Evolutionary conservation across 129 eudicot species (phyloP), one percentile per base, ranked within the genome.

Genomic region (Centrapalus pauciflorus): DNA sequence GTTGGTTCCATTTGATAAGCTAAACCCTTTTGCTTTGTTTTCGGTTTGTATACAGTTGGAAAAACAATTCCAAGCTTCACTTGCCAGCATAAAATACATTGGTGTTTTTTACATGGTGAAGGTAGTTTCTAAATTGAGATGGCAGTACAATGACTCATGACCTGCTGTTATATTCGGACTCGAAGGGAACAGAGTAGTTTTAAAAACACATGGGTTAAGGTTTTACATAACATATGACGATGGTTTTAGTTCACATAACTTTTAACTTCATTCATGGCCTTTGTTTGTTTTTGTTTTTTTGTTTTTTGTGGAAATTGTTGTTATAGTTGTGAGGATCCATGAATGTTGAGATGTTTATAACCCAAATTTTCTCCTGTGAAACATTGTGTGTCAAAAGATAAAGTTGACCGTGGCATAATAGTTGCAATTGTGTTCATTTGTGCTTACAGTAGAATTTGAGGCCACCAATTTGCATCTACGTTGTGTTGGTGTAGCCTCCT

Each of bases 31-130:
- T 57, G 60, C 14, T 65, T 28, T 34, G 23, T 16, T 43, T 17
- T 51, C 37, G 11, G 24, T 20, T 17, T 55, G 40, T 68, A 51
- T 64, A 67, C 97, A 87, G 97, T 67, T 90, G 97, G 97, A 87
- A 87, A 71, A 90, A 73, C 73, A 87, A 90, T 46, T 77, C 79
- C 7, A 84, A 90, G 83, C 92, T 90, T 66, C 68, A 90, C 78
- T 61, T 90, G 65, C 95, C 97, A 4, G 89, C 92, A 48, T 90
- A 82, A 86, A 64, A 35, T 55, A n/a, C 62, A 37, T 69, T 59
- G 38, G 57, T 7, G 41, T n/a, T 69, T 69, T n/a, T 38, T 57
- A 17, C 11, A 16, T 4, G 26, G 64, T 52, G 64, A 25, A 12
- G 30, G 20, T 62, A 17, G 38, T 52, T 13, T 62, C 5, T 23